Conservation (phyloP, 441 rosid species). For the Populus hybrid region DNA sequence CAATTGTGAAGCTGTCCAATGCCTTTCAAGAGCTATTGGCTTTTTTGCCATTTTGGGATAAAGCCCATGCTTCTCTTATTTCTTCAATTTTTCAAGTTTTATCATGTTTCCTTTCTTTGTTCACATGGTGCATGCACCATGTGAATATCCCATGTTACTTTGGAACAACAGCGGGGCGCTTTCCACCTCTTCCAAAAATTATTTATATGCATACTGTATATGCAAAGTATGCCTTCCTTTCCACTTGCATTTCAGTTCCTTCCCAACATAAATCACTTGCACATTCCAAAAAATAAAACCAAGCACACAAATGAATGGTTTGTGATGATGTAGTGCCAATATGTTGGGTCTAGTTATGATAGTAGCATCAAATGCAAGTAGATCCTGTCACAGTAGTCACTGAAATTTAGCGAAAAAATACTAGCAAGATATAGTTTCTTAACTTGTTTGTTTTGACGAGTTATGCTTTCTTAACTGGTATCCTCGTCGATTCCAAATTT, state of each 20-base stretch:
- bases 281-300: background rate
- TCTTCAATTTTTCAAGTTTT: background rate
- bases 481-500: background rate
- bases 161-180: background rate
- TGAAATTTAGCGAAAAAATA: background rate
- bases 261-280: background rate
- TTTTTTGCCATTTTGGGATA: background rate
- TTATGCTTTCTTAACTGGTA: background rate
- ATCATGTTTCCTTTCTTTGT: background rate
- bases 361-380: background rate
- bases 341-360: background rate
- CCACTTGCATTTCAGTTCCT: background rate
- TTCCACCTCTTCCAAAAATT: background rate
- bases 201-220: background rate
- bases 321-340: background rate
- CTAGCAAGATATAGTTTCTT: background rate
- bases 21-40: background rate
- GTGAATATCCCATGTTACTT: background rate
- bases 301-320: background rate
- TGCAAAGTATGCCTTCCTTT: background rate
- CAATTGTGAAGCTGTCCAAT: background rate
- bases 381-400: background rate
- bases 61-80: background rate
- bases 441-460: background rate
- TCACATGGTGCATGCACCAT: background rate